Evolutionary conservation across 352 stramenopile genomes (phyloP).

Genomic region (Phytophthora podocarpi): DNA sequence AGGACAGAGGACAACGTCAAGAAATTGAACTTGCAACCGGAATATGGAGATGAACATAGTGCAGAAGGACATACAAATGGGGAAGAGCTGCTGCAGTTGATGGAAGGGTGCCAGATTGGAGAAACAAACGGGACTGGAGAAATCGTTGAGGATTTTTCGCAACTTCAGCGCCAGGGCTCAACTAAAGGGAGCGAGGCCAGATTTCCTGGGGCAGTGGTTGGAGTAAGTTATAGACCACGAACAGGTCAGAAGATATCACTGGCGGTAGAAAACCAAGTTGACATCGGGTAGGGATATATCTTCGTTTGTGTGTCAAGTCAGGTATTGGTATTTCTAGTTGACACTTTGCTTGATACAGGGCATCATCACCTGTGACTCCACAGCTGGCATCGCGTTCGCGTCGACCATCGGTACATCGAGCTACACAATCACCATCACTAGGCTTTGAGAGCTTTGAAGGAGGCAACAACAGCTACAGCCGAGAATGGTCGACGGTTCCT

Average conservation of each 20-base stretch:
- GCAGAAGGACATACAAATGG: neutral
- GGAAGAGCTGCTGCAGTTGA: conserved; percentile 15
- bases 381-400: conserved; percentile 10
- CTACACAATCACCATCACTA: neutral
- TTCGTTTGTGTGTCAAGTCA: too few species aligned
- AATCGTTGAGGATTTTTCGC: neutral
- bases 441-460: neutral
- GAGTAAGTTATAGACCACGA: neutral
- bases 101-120: conserved; percentile 21
- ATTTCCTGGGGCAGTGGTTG: neutral
- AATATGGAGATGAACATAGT: conserved; percentile 8
- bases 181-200: conserved; percentile 16
- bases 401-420: conserved; percentile 19
- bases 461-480: conserved; percentile 12
- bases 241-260: neutral
- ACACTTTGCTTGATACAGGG: neutral
- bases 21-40: conserved; percentile 4
- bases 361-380: neutral
- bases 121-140: neutral
- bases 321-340: too few species aligned
- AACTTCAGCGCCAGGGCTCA: neutral
- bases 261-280: conserved; percentile 18
- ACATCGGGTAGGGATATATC: conserved; percentile 6
- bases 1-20: neutral
- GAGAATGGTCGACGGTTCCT: conserved; percentile 19